These are phyloP conservation scores for Flaveria ramosissima DNA, from an alignment of 129 eudicot species.

Conservation along the genomic window DNA sequence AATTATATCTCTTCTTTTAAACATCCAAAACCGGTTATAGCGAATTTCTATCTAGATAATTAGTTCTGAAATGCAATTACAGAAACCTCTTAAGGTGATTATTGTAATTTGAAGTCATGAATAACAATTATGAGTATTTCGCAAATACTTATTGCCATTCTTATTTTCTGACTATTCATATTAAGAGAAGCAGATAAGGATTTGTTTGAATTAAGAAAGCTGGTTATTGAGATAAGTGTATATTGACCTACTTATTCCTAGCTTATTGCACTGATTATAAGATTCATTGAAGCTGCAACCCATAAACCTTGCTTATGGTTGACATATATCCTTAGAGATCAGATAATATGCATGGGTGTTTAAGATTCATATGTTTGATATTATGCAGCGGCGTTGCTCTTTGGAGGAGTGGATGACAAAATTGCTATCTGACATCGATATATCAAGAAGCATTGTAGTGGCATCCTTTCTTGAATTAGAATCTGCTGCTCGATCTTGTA, in stretches of 20 bases:
- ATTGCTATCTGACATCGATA: constrained; percentile 81
- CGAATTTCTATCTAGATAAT: background rate
- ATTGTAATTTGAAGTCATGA: background rate
- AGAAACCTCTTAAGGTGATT: background rate
- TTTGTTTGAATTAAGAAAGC: background rate
- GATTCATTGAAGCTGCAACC: constrained; percentile 3
- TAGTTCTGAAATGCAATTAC: background rate
- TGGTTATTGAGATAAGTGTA: background rate
- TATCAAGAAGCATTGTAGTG: constrained; percentile 81
- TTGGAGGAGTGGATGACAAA: constrained; percentile 92
- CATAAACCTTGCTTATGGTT: background rate
- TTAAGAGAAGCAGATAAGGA: background rate
- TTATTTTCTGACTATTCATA: background rate
- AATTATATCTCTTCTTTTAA: no score
- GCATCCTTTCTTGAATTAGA: constrained; percentile 97
- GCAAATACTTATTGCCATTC: background rate
- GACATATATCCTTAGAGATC: background rate
- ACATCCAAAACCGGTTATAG: background rate
- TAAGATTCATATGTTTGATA: constrained; percentile 1
- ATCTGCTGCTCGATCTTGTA: constrained; percentile 97
- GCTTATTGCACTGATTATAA: background rate
- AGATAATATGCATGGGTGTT: background rate
- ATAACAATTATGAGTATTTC: background rate
- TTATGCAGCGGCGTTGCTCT: constrained; percentile 76
- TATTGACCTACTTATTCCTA: background rate